A percentile compares a stretch with the other conserved stretches of the same genome.
These are phyloP conservation scores for Hordeum marinum DNA, from an alignment of 176 grass and related monocot species.

Conservation along the genomic window DNA sequence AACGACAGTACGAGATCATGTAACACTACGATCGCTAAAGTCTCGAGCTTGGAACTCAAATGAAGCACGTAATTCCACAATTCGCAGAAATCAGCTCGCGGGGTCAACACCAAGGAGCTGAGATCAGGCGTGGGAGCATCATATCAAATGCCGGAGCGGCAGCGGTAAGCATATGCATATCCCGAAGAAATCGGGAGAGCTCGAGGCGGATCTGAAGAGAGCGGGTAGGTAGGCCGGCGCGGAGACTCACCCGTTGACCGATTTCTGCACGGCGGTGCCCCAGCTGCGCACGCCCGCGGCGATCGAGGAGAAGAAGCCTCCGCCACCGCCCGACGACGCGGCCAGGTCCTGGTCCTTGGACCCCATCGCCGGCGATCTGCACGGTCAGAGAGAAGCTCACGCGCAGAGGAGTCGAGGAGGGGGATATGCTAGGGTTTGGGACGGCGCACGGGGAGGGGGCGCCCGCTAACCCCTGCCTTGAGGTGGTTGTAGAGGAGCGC, in stretches of 20 bases:
- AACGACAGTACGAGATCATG: neutral
- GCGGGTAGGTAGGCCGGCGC: neutral
- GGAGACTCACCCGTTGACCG: conserved; percentile 83
- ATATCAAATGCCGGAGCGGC: conserved; percentile 22
- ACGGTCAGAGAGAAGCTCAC: neutral
- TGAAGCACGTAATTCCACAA: neutral
- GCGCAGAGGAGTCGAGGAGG: neutral
- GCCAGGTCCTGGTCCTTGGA: conserved; percentile 61
- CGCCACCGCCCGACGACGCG: conserved; percentile 25
- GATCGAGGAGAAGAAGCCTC: conserved; percentile 66
- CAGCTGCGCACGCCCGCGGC: conserved; percentile 48
- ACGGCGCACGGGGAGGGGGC: neutral
- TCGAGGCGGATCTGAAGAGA: conserved; percentile 28
- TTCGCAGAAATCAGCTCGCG: neutral
- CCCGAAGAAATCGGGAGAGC: neutral
- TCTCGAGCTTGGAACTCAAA: conserved; percentile 10
- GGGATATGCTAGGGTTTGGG: conserved; percentile 33
- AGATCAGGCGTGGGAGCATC: conserved; percentile 12
- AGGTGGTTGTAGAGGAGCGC: neutral
- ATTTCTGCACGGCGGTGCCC: conserved; percentile 74
- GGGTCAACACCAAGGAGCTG: conserved; percentile 6
- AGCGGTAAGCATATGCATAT: conserved; percentile 8
- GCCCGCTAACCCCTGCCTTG: neutral
- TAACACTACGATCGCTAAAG: neutral
- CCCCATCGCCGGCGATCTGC: conserved; percentile 58